Evolutionary conservation across 371 early-diverging fungal species (phyloP).

Genomic region (Mortierella polycephala): DNA sequence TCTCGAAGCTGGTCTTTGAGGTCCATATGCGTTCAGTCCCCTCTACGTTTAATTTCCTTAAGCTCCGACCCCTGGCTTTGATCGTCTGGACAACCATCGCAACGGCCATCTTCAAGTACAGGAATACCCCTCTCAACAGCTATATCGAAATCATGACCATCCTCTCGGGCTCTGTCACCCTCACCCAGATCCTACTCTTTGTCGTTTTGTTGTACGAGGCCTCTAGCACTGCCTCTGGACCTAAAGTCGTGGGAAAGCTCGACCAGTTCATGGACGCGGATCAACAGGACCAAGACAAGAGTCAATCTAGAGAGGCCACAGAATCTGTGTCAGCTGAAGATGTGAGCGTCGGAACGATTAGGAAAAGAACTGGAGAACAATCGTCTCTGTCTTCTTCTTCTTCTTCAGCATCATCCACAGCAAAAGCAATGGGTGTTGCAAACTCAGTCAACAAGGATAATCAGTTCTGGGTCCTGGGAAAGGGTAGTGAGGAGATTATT

Average conservation of each 20-base stretch:
- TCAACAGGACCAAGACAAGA: slow-evolving; percentile 5
- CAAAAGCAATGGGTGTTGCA: neutral
- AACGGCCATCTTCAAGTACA: slow-evolving; percentile 22
- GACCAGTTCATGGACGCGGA: slow-evolving; percentile 29
- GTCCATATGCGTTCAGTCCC: slow-evolving; percentile 32
- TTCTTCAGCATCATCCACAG: neutral
- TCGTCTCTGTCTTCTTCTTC: neutral
- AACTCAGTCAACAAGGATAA: slow-evolving; percentile 16
- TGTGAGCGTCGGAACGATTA: neutral
- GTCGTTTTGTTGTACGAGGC: slow-evolving; percentile 30
- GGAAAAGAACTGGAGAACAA: slow-evolving; percentile 17
- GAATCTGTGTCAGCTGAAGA: neutral
- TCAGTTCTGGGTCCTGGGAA: slow-evolving; percentile 32
- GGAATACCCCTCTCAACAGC: slow-evolving; percentile 10
- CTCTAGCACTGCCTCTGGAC: slow-evolving; percentile 14
- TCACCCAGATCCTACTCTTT: slow-evolving; percentile 28
- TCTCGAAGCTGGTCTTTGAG: slow-evolving; percentile 21
- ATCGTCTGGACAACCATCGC: slow-evolving; percentile 35
- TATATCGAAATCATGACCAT: slow-evolving; percentile 16
- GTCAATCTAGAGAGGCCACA: neutral
- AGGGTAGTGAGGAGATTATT: neutral
- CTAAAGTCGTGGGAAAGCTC: slow-evolving; percentile 19
- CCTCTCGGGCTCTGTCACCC: slow-evolving; percentile 14
- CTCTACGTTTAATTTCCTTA: slow-evolving; percentile 19
- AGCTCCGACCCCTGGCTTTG: slow-evolving; percentile 32